Evolutionary conservation across 2,329 filamentous ascomycete genomes (phyloP).

Genomic region (Biscogniauxia marginata): DNA sequence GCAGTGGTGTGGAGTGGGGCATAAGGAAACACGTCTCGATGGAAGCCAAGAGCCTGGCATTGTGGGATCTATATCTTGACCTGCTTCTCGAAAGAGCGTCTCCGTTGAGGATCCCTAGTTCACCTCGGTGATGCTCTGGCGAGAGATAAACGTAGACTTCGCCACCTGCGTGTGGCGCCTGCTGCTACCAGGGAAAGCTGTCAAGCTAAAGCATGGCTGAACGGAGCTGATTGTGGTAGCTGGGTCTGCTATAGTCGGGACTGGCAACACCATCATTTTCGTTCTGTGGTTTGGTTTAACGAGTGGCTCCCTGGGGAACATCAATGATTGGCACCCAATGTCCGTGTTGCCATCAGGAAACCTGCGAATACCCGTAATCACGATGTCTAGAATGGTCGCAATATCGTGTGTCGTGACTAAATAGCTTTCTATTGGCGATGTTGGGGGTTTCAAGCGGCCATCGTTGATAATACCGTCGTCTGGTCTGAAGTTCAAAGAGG

Average conservation of each 20-base stretch:
- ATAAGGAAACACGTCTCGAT: conserved; percentile 7
- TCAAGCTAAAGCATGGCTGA: conserved; percentile 25
- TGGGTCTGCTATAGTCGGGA: conserved; percentile 25
- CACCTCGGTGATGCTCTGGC: conserved; percentile 33
- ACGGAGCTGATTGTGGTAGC: conserved; percentile 31
- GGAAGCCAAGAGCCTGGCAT: conserved; percentile 1
- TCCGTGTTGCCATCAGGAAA: conserved; percentile 14
- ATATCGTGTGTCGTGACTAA: conserved; percentile 29
- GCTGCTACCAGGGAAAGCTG: conserved; percentile 3
- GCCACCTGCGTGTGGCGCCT: not conserved
- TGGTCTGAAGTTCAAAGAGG: not conserved
- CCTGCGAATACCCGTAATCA: conserved; percentile 24
- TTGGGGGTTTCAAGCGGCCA: not conserved
- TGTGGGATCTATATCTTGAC: not conserved
- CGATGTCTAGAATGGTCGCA: conserved; percentile 31
- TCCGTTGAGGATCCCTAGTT: conserved; percentile 25
- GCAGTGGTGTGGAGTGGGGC: conserved; percentile 3
- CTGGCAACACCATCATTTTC: conserved; percentile 23
- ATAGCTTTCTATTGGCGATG: conserved; percentile 17
- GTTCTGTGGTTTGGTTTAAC: conserved; percentile 18
- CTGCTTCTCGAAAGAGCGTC: conserved; percentile 1
- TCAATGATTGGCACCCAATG: conserved; percentile 18
- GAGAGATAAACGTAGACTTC: conserved; percentile 30
- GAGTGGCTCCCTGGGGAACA: conserved; percentile 18
- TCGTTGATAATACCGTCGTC: not conserved